Percentiles rank a stretch among this genome's conserved stretches.
phyloP scores from a whole-genome alignment of 768 basidiomycete genomes.

The Clitopilus hobsonii region DNA sequence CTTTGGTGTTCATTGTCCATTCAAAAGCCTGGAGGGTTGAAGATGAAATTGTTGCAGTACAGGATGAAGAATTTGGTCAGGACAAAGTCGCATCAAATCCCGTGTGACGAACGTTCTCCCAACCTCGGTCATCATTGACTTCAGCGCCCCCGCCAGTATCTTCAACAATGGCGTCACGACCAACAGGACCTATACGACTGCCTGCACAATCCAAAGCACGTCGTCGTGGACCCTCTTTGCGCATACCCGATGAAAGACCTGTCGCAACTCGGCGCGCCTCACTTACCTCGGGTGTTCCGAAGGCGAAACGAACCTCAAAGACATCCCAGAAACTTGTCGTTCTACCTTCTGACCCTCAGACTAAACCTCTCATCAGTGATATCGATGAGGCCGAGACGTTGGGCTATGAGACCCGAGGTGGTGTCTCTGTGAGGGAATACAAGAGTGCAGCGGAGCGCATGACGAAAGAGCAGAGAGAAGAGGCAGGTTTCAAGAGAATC shows the following conservation, averaged over 20 bases:
- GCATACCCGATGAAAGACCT: slow-evolving; percentile 18
- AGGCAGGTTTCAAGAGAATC: slow-evolving; percentile 74
- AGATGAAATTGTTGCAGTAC: too few relatives aligned
- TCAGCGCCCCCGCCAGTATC: not conserved
- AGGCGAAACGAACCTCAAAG: slow-evolving; percentile 80
- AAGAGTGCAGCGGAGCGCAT: slow-evolving; percentile 87
- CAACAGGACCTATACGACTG: not conserved
- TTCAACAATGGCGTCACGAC: not conserved
- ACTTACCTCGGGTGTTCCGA: slow-evolving; percentile 35
- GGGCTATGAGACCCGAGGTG: slow-evolving; percentile 63
- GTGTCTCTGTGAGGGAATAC: slow-evolving; percentile 54
- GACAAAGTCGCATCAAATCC: not conserved
- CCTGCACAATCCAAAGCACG: slow-evolving; percentile 5
- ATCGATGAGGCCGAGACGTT: slow-evolving; percentile 47
- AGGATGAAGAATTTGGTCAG: too few relatives aligned
- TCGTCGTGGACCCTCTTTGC: slow-evolving; percentile 22
- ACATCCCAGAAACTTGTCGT: slow-evolving; percentile 88
- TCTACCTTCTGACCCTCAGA: slow-evolving; percentile 87
- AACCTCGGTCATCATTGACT: not conserved
- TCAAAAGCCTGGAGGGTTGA: too few relatives aligned
- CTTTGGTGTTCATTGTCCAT: too few relatives aligned
- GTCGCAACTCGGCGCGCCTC: slow-evolving; percentile 29
- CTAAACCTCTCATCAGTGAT: slow-evolving; percentile 53
- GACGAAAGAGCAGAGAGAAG: slow-evolving; percentile 79
- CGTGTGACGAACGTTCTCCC: not conserved